Base-by-base conservation (phyloP, 345 rosid species). In the Boechera stricta region DNA sequence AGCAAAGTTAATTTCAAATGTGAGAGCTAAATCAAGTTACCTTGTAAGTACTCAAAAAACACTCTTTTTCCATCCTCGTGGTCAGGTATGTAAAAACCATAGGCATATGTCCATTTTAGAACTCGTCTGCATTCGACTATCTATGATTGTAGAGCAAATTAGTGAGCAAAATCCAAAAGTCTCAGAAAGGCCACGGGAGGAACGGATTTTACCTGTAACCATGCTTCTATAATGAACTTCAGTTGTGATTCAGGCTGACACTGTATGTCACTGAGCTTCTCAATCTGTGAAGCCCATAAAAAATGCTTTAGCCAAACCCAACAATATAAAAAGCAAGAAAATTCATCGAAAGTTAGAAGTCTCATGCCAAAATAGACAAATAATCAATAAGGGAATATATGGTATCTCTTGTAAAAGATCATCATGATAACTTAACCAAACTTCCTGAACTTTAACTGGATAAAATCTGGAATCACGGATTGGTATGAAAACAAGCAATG, bases 91-190 rank as follows among this genome's bases (percentile, higher is more conserved):
- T 91, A 91, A 79, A 77, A 91, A 66, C 97, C 97, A 82, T 91
- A 91, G 38, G 97, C 87, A 73, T 91, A 89, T 15, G 95, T 91
- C 97, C 97, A 91, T 74, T 91, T 91, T 42, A 91, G 81, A 74
- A 91, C 97, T 77, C 97, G 86, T 86, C 97, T 84, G 73, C 95
- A 89, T 75, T 91, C 95, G 3, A 91, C 89, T 69, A 91, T 88
- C 93, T 91, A 65, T 58, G 32, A 80, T 24, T 41, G 49, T 16
- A 78, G 63, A 39, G 77, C 16, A 69, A 36, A 75, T 75, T 47
- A 52, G 71, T 53, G 66, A 44, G 60, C 13, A 12, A 59, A 57
- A 26, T 55, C 51, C 33, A 80, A 31, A 42, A 57, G 59, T 48
- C 21, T 33, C 18, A 31, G 71, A 56, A 7, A 67, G 9, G 11